phyloP scores from a whole-genome alignment of 1,139 yeast genomes.

The Pichiaceae sp. region DNA sequence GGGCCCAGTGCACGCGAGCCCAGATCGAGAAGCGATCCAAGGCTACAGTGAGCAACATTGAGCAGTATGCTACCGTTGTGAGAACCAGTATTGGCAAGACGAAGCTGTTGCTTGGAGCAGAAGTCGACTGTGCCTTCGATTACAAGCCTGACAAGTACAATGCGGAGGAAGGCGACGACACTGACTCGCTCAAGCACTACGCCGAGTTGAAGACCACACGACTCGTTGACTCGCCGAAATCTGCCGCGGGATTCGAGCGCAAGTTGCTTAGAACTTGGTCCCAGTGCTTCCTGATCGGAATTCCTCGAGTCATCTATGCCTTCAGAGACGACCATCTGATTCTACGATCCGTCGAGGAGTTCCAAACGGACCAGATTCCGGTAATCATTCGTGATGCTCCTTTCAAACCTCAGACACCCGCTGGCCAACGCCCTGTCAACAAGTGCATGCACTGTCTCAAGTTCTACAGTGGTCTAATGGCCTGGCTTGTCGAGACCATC shows the following conservation, averaged over 20 bases:
- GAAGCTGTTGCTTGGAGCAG: slow-evolving; percentile 72
- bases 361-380: slow-evolving; percentile 73
- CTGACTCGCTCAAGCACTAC: slow-evolving; percentile 59
- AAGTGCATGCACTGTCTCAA: slow-evolving; percentile 72
- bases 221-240: slow-evolving; percentile 42
- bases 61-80: slow-evolving; percentile 72
- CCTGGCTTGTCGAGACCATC: slow-evolving; percentile 58
- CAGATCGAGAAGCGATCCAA: slow-evolving; percentile 59
- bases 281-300: slow-evolving; percentile 82
- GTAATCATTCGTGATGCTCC: slow-evolving; percentile 40
- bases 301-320: slow-evolving; percentile 72
- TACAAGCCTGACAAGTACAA: slow-evolving; percentile 44
- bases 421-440: slow-evolving; percentile 25
- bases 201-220: slow-evolving; percentile 76
- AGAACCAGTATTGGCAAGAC: slow-evolving; percentile 76
- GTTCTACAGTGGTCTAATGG: slow-evolving; percentile 79
- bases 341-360: slow-evolving; percentile 64
- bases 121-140: slow-evolving; percentile 85
- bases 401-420: slow-evolving; percentile 27
- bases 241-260: slow-evolving; percentile 56
- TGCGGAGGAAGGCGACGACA: slow-evolving; percentile 16
- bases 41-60: slow-evolving; percentile 51
- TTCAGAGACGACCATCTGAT: slow-evolving; percentile 68
- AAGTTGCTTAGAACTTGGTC: slow-evolving; percentile 83
- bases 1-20: slow-evolving; percentile 59